Evolutionary conservation across 1,139 yeast species (phyloP).

Genomic region (Geotrichum bryndzae): DNA sequence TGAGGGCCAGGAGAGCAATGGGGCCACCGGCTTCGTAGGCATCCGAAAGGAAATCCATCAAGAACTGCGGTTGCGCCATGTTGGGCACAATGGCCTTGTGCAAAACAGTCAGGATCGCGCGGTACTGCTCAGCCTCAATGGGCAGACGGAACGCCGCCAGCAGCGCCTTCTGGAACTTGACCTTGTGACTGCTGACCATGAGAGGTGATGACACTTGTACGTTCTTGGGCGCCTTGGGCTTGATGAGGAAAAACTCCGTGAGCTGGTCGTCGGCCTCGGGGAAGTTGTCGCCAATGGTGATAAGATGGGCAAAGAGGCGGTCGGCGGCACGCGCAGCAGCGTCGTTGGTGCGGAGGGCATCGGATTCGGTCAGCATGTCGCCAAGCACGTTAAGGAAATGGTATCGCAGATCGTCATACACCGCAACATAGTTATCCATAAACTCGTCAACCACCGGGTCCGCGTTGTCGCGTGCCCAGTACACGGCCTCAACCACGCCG

Average conservation of each 20-base stretch:
- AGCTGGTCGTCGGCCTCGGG: slow-evolving; percentile 31
- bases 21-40: slow-evolving; percentile 68
- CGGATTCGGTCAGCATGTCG: slow-evolving; percentile 14
- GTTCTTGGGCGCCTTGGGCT: slow-evolving; percentile 40
- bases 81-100: slow-evolving; percentile 83
- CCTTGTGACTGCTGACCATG: slow-evolving; percentile 53
- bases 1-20: slow-evolving; percentile 73
- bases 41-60: slow-evolving; percentile 92
- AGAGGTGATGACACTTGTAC: slow-evolving; percentile 47
- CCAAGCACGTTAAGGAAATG: slow-evolving; percentile 20
- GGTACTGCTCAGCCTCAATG: slow-evolving; percentile 52
- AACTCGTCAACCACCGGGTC: slow-evolving; percentile 57
- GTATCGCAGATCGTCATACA: slow-evolving; percentile 36
- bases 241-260: slow-evolving; percentile 32
- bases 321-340: slow-evolving; percentile 15
- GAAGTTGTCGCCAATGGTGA: slow-evolving; percentile 17
- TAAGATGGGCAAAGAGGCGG: slow-evolving; percentile 16
- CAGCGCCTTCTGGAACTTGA: slow-evolving; percentile 67
- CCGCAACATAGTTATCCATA: slow-evolving; percentile 46
- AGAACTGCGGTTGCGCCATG: slow-evolving; percentile 68
- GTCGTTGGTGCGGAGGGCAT: slow-evolving; percentile 7
- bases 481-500: slow-evolving; percentile 47
- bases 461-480: slow-evolving; percentile 38
- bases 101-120: slow-evolving; percentile 58
- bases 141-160: slow-evolving; percentile 49